Conservation (phyloP, 345 rosid genomes). For the Populus tremula region DNA sequence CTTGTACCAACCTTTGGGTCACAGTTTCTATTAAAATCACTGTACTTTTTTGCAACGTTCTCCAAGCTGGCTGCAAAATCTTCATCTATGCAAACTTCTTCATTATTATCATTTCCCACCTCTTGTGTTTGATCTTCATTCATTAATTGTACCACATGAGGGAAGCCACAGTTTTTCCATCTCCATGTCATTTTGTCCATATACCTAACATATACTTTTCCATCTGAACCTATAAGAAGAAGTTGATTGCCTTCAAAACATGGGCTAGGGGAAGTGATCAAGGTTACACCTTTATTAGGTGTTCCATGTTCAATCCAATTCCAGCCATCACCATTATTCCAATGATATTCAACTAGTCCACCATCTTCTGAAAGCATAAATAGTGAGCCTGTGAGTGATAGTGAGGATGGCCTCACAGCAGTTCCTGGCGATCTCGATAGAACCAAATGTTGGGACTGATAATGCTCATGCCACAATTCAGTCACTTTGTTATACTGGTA, state of each 20-base stretch:
- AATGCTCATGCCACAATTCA: conserved; percentile 64
- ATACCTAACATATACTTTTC: conserved; percentile 53
- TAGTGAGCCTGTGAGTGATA: conserved; percentile 55
- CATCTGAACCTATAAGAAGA: conserved; percentile 59
- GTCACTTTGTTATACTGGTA: conserved; percentile 67
- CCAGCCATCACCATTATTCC: conserved; percentile 65
- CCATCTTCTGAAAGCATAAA: conserved; percentile 63
- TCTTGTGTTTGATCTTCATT: conserved; percentile 19
- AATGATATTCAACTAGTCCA: conserved; percentile 63
- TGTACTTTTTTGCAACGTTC: conserved; percentile 26
- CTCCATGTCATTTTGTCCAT: conserved; percentile 54
- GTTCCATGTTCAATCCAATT: conserved; percentile 69
- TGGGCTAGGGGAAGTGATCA: conserved; percentile 60
- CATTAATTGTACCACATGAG: conserved; percentile 18
- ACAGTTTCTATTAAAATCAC: conserved; percentile 26
- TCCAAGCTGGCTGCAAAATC: conserved; percentile 31
- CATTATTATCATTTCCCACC: background rate
- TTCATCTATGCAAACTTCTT: conserved; percentile 34
- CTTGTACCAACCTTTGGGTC: conserved; percentile 38
- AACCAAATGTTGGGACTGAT: conserved; percentile 59
- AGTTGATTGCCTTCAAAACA: conserved; percentile 51
- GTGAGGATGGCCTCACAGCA: conserved; percentile 40
- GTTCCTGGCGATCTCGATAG: conserved; percentile 51
- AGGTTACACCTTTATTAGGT: conserved; percentile 46
- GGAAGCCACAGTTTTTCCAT: conserved; percentile 56